Evolutionary conservation across 345 rosid genomes (phyloP), one percentile per base, ranked within the genome.

Genomic region (Nephelium lappaceum): DNA sequence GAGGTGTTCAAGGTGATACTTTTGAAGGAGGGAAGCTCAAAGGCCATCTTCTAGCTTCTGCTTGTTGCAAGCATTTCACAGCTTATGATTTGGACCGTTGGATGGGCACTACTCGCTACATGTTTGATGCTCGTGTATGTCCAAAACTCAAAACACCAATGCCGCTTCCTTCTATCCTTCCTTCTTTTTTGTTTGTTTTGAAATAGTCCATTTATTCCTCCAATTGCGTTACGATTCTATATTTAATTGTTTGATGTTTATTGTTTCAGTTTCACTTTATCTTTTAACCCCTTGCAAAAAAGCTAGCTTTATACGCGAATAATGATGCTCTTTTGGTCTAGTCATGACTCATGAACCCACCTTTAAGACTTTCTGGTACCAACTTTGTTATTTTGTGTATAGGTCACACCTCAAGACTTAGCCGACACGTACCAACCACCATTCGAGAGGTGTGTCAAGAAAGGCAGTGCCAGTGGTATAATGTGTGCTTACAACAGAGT

Each of bases 341-440:
- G 36, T 31, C 36, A 2, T 31, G 36, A 31, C 3, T 31, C 31
- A 27, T 27, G 31, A 27, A 27, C 31, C 36, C 36, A 31, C 36
- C 36, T 31, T 31, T 31, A 31, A 31, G 36, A 31, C 36, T 31
- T 31, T 31, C 36, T 31, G 36, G 36, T 31, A 2, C 36, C 36
- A 31, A 31, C 3, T 31, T 31, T 31, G 36, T 57, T 10, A 38
- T 57, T 19, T 38, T 45, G 75, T 71, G 67, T 77, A 39, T 74
- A 92, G 98, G 99, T 95, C 57, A 89, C 91, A 11, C 55, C 79
- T 38, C 94, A 88, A 83, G 99, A 93, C 68, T 6, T 95, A 77
- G 98, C 90, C 7, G 98, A 93, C 62, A 93, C 98, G 3, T 95
- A 88, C 86, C 96, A 95, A 69, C 95, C 93, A 23, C 97, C 96